Percentiles rank a stretch among this genome's conserved stretches.
These are phyloP conservation scores for Ceratopteris richardii DNA, from an alignment of 75 land plant species.

Conservation along the genomic window DNA sequence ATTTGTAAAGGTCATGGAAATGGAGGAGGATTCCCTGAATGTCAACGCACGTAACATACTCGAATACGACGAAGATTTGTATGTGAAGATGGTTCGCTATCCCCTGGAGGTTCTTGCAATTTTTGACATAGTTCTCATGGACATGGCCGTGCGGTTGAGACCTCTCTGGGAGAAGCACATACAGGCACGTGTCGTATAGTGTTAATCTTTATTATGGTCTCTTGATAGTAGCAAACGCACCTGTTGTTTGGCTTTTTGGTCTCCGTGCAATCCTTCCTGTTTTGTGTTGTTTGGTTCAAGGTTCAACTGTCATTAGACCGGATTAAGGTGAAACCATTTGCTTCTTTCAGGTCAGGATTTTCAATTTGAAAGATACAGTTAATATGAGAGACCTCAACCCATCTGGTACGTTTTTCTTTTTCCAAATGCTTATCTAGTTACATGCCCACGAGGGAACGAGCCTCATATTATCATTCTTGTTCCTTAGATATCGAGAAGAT, in stretches of 20 bases:
- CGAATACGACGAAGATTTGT: conserved; percentile 76
- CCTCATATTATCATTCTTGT: neutral
- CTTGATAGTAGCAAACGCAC: neutral
- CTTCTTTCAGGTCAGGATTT: conserved; percentile 52
- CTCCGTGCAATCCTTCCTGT: neutral
- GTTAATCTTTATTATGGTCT: neutral
- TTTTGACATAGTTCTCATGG: conserved; percentile 76
- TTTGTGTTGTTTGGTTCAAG: no score
- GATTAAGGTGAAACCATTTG: no score
- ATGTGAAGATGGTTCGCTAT: conserved; percentile 74
- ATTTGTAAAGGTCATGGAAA: conserved; percentile 35
- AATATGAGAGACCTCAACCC: conserved; percentile 88
- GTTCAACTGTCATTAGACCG: no score
- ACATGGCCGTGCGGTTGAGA: conserved; percentile 46
- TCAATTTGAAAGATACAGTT: conserved; percentile 52
- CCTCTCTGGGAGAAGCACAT: conserved; percentile 73
- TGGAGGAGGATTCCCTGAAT: conserved; percentile 73
- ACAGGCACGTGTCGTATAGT: conserved; percentile 19
- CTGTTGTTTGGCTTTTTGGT: neutral
- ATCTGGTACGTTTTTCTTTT: conserved; percentile 51
- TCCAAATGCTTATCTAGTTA: neutral
- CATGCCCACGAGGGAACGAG: neutral
- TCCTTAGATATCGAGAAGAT: conserved; percentile 84
- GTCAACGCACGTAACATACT: conserved; percentile 76
- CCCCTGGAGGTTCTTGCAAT: conserved; percentile 90